phyloP scores from a whole-genome alignment of 441 rosid genomes.

The Aleurites moluccanus region DNA sequence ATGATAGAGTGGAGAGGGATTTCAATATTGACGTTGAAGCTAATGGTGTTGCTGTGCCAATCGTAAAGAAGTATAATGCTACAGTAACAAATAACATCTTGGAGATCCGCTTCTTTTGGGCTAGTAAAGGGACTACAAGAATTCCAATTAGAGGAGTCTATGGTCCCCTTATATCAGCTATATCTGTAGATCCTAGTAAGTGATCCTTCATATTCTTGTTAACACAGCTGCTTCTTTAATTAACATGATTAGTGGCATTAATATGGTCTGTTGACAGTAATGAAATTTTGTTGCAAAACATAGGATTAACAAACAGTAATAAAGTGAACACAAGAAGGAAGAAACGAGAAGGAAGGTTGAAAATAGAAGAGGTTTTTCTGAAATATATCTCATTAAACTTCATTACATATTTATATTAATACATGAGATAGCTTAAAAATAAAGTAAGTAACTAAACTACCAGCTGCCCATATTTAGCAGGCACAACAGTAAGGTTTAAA shows the following conservation, averaged over 20 bases:
- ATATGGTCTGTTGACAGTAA: not conserved
- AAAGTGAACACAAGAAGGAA: too few relatives aligned
- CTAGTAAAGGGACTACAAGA: constrained; percentile 27
- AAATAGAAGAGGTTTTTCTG: too few relatives aligned
- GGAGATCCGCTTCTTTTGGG: constrained; percentile 28
- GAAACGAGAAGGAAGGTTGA: too few relatives aligned
- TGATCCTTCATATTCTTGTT: not conserved
- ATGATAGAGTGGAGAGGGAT: constrained; percentile 30
- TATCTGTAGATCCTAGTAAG: constrained; percentile 22
- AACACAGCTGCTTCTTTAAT: not conserved
- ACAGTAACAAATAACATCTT: constrained; percentile 20
- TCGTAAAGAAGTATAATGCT: not conserved
- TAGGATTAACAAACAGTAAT: too few relatives aligned
- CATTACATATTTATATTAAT: too few relatives aligned
- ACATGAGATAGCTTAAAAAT: too few relatives aligned
- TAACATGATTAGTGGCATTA: not conserved
- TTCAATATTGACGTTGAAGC: constrained; percentile 21
- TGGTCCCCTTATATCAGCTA: constrained; percentile 28
- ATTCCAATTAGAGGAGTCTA: constrained; percentile 18
- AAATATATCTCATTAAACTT: too few relatives aligned
- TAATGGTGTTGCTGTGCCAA: constrained; percentile 7
- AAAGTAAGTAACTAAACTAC: too few relatives aligned
- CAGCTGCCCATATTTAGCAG: too few relatives aligned
- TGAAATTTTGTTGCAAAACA: too few relatives aligned
- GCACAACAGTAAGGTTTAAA: too few relatives aligned